phyloP scores from a whole-genome alignment of 1,284 basidiomycete genomes.

The Papiliotrema flavescens region DNA sequence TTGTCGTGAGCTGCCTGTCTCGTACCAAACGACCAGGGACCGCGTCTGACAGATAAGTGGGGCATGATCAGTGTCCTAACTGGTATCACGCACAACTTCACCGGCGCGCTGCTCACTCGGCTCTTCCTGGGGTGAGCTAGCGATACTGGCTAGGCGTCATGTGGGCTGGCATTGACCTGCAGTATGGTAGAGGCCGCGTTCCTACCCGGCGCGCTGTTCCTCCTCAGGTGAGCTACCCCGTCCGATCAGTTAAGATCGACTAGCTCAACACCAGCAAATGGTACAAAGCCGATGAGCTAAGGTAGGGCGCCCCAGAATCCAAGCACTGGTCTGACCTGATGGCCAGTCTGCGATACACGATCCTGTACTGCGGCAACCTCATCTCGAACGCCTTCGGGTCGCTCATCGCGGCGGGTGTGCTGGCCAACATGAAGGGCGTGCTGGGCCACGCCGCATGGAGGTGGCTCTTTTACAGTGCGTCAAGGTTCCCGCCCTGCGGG shows the following conservation, averaged over 20 bases:
- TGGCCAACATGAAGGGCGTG: slow-evolving; percentile 64
- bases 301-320: slow-evolving; percentile 4
- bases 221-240: neutral
- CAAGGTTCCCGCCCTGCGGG: slow-evolving; percentile 21
- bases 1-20: slow-evolving; percentile 20
- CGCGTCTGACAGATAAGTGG: slow-evolving; percentile 54
- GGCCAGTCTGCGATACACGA: slow-evolving; percentile 61
- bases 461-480: slow-evolving; percentile 75
- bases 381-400: slow-evolving; percentile 74
- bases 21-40: neutral
- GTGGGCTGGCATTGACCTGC: neutral
- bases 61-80: slow-evolving; percentile 62
- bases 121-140: slow-evolving; percentile 62
- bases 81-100: slow-evolving; percentile 62
- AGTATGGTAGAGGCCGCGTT: slow-evolving; percentile 25
- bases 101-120: slow-evolving; percentile 65
- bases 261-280: slow-evolving; percentile 58
- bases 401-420: slow-evolving; percentile 69
- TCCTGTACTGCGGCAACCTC: slow-evolving; percentile 64
- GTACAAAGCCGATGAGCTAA: slow-evolving; percentile 45
- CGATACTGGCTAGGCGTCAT: neutral
- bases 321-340: neutral
- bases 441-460: slow-evolving; percentile 68
- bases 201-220: slow-evolving; percentile 33
- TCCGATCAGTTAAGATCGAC: neutral